Percentiles rank a stretch among this genome's conserved stretches.
Conservation (phyloP, 2,329 filamentous ascomycete genomes). For the Apiospora rasikravindrae region DNA sequence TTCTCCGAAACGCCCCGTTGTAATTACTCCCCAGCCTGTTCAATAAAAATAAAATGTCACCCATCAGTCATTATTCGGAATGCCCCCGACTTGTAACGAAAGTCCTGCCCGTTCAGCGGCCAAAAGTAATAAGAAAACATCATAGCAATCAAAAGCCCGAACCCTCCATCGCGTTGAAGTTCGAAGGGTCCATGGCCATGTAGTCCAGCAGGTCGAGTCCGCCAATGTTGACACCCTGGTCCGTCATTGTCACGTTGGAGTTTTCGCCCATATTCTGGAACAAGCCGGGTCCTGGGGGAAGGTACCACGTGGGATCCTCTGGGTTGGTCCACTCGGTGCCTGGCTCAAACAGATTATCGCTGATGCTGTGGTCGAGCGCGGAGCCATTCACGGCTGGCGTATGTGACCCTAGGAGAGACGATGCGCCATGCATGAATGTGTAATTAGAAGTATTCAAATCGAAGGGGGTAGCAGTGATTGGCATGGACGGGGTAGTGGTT, state of each 20-base stretch:
- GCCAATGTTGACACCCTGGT: slow-evolving; percentile 70
- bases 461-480: slow-evolving; percentile 68
- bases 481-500: slow-evolving; percentile 49
- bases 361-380: slow-evolving; percentile 38
- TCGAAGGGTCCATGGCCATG: slow-evolving; percentile 60
- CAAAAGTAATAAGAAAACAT: not conserved
- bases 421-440: slow-evolving; percentile 53
- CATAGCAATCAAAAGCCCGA: not conserved
- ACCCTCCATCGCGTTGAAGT: slow-evolving; percentile 16
- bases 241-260: slow-evolving; percentile 67
- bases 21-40: not conserved
- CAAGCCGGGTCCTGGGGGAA: slow-evolving; percentile 66
- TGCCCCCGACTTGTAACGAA: not conserved
- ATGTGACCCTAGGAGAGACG: slow-evolving; percentile 51
- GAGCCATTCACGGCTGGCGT: slow-evolving; percentile 48
- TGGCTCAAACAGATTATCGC: slow-evolving; percentile 52
- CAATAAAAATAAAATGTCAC: not conserved
- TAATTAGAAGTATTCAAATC: slow-evolving; percentile 61
- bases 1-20: not conserved
- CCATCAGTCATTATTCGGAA: not conserved
- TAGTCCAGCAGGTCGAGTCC: slow-evolving; percentile 71
- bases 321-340: slow-evolving; percentile 57
- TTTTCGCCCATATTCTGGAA: slow-evolving; percentile 67
- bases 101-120: not conserved
- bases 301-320: slow-evolving; percentile 69